These are phyloP conservation scores for Mycena indigotica DNA, from an alignment of 768 basidiomycete species.

Conservation along the genomic window DNA sequence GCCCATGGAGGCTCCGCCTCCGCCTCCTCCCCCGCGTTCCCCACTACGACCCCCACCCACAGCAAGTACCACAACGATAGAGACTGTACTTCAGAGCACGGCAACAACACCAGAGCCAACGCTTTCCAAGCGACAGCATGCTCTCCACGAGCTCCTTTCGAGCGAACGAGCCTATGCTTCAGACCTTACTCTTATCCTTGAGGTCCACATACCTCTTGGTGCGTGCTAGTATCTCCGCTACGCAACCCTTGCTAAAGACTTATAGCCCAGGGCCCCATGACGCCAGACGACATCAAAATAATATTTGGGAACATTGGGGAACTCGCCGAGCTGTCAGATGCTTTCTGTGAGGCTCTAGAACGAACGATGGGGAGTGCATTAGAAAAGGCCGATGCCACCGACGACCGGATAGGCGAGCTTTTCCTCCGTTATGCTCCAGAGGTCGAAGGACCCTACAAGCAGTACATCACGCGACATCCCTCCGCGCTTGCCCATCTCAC, in stretches of 20 bases:
- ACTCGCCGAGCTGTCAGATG: constrained; percentile 71
- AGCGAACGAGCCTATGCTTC: constrained; percentile 82
- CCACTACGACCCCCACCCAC: constrained; percentile 29
- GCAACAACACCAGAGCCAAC: constrained; percentile 24
- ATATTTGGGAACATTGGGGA: constrained; percentile 81
- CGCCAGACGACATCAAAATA: constrained; percentile 63
- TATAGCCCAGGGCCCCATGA: constrained; percentile 62
- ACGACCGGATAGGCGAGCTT: constrained; percentile 69
- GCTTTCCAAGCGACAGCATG: constrained; percentile 74
- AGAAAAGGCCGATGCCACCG: constrained; percentile 59
- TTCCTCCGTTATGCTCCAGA: constrained; percentile 56
- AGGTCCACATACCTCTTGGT: constrained; percentile 78
- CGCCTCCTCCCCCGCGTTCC: constrained; percentile 28
- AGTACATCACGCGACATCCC: constrained; percentile 81
- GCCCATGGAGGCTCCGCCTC: constrained; percentile 4
- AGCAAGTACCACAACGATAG: constrained; percentile 10
- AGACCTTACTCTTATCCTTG: constrained; percentile 78
- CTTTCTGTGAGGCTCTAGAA: constrained; percentile 65
- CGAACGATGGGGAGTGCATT: constrained; percentile 63
- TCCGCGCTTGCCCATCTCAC: constrained; percentile 70
- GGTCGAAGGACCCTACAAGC: constrained; percentile 72
- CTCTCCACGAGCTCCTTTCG: constrained; percentile 73
- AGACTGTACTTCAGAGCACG: too few relatives aligned
- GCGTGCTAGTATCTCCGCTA: neutral
- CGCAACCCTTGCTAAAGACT: constrained; percentile 30